Base-by-base conservation (phyloP, 805 yeast genomes). In the Torulaspora microellipsoides region DNA sequence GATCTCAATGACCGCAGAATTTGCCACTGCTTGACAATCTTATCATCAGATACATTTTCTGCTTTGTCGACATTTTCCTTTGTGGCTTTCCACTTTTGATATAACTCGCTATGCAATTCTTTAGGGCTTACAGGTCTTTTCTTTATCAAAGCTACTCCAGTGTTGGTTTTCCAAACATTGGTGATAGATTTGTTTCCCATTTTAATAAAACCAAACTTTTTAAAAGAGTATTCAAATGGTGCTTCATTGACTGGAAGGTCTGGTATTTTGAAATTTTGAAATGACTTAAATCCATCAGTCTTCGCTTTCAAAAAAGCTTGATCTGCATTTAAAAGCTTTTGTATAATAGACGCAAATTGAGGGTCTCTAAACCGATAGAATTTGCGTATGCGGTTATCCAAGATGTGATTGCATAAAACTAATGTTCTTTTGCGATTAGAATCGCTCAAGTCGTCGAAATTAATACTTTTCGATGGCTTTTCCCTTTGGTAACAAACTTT, bases 1-100 rank as follows among this genome's bases (percentile, higher is more conserved):
- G 60, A 59, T 46, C 77, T 56, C 3, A 73, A 62, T 4, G 67
- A 55, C 41, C 79, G 65, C 33, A 74, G 48, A 1, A 67, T 68
- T 41, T 70, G 69, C 80, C 80, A 75, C 15, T 60, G 64, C 38
- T 49, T 55, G 1, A 62, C 60, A 8, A 55, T 55, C 13, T 27
- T 38, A 15, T 57, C 57, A 11, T 52, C 58, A 8, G 37, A 25
- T 5, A 11, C 43, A 2, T 15, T 15, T 6, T 43, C 38, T 3
- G 36, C 31, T 17, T 13, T 50, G 7, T 42, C 40, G 5, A 28
- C 49, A 37, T 34, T 49, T 30, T 31, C 36, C 12, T 25, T 42
- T 31, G 43, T 40, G 14, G 41, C 23, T 44, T 29, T 28, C 48
- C 46, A 55, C 2, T 44, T 43, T n/a, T 43, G 45, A 15, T 44